A percentile compares a stretch with the other conserved stretches of the same genome.
phyloP scores from a whole-genome alignment of 2,329 filamentous ascomycete species.

The Allantophomopsis cytisporea region DNA sequence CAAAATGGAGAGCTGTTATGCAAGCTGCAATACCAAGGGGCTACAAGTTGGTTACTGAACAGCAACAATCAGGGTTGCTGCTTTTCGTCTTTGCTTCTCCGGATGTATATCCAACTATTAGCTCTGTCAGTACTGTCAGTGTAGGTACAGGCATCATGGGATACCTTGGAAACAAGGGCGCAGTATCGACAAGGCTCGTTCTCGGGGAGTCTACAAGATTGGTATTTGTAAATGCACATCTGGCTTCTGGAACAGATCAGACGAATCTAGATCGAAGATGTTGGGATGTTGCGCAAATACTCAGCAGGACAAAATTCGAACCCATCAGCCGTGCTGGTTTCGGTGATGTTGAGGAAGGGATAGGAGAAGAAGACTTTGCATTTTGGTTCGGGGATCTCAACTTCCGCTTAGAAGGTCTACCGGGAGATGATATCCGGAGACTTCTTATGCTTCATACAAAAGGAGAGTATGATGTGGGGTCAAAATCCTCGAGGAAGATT shows the following conservation, averaged over 20 bases:
- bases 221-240: constrained; percentile 83
- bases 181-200: constrained; percentile 67
- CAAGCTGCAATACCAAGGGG: constrained; percentile 60
- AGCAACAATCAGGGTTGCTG: constrained; percentile 78
- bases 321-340: constrained; percentile 52
- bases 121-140: constrained; percentile 66
- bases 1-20: constrained; percentile 71
- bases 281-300: constrained; percentile 78
- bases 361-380: constrained; percentile 84
- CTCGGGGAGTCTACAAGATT: constrained; percentile 82
- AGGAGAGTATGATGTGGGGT: constrained; percentile 56
- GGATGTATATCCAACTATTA: constrained; percentile 58
- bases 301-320: constrained; percentile 63
- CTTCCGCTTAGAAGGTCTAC: constrained; percentile 78
- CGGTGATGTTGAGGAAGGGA: constrained; percentile 50
- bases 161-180: constrained; percentile 94
- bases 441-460: constrained; percentile 71
- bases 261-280: constrained; percentile 68
- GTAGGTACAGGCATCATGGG: constrained; percentile 85
- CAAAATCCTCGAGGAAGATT: constrained; percentile 17
- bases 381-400: constrained; percentile 98
- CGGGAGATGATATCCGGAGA: constrained; percentile 79
- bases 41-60: constrained; percentile 64
- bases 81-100: constrained; percentile 79
- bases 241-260: constrained; percentile 76